phyloP scores from a whole-genome alignment of 169 alveolate species.

The Besnoitia besnoiti region DNA sequence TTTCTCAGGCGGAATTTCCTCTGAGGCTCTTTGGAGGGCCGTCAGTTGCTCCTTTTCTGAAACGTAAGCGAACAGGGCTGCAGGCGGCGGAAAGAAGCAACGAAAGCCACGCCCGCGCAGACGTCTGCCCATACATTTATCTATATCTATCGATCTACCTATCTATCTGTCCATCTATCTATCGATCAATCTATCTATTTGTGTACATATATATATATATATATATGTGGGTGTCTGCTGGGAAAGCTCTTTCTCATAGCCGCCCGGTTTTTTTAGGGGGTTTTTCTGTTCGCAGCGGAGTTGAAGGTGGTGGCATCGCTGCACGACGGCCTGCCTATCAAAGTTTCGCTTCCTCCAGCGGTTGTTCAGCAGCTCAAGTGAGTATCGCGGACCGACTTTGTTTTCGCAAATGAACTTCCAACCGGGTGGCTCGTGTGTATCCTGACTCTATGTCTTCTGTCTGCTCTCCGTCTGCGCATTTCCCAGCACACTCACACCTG shows the following conservation, averaged over 20 bases:
- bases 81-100: neutral
- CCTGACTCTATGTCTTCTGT: neutral
- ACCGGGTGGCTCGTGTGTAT: neutral
- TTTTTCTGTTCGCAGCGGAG: neutral
- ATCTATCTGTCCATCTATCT: neutral
- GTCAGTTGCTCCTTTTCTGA: constrained; percentile 31
- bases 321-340: constrained; percentile 25
- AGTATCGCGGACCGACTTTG: neutral
- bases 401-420: neutral
- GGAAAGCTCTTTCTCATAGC: too few relatives aligned
- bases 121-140: neutral
- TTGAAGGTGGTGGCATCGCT: constrained; percentile 23
- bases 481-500: neutral
- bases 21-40: constrained; percentile 64
- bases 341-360: constrained; percentile 21
- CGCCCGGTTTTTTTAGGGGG: neutral
- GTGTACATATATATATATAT: neutral
- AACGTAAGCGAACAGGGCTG: constrained; percentile 6
- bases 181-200: too few relatives aligned
- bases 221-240: neutral
- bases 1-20: constrained; percentile 54
- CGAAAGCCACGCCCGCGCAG: neutral
- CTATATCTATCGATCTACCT: neutral
- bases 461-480: neutral
- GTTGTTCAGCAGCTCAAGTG: constrained; percentile 36